Conservation (phyloP, 768 basidiomycete genomes). For the Pholiota microspora region DNA sequence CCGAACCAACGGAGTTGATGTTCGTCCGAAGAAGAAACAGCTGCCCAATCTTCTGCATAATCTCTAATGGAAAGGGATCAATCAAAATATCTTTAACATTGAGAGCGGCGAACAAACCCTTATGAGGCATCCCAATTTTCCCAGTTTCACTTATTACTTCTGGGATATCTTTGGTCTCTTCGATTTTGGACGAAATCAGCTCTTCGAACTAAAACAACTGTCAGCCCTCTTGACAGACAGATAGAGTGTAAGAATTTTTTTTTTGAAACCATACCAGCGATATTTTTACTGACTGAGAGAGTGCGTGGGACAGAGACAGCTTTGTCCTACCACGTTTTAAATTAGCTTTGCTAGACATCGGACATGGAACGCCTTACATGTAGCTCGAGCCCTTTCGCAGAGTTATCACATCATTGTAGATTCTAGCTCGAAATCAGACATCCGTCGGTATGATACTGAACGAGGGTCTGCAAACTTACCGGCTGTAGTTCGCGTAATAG, state of each 20-base stretch:
- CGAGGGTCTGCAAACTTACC: conserved; percentile 44
- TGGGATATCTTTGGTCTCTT: conserved; percentile 95
- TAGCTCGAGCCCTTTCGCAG: conserved; percentile 92
- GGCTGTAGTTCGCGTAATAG: conserved; percentile 95
- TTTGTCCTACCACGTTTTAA: conserved; percentile 70
- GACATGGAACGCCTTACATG: conserved; percentile 59
- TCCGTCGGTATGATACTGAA: neutral
- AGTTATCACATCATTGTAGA: conserved; percentile 97
- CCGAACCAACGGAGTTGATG: conserved; percentile 93
- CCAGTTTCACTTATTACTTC: conserved; percentile 92
- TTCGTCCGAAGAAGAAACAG: conserved; percentile 91
- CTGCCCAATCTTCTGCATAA: conserved; percentile 97
- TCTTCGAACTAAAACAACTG: conserved; percentile 71
- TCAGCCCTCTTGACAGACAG: conserved; percentile 3
- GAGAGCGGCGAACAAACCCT: conserved; percentile 44
- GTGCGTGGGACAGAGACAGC: conserved; percentile 89
- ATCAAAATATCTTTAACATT: conserved; percentile 8
- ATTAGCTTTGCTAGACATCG: conserved; percentile 8
- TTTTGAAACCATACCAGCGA: conserved; percentile 59
- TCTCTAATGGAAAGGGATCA: conserved; percentile 48
- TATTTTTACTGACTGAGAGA: conserved; percentile 96
- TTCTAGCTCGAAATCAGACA: conserved; percentile 39
- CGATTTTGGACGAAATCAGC: conserved; percentile 88
- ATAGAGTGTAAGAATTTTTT: no score
- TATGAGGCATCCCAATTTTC: conserved; percentile 88